These are phyloP conservation scores for Komagataella mondaviorum DNA, from an alignment of 805 yeast genomes.

Conservation along the genomic window DNA sequence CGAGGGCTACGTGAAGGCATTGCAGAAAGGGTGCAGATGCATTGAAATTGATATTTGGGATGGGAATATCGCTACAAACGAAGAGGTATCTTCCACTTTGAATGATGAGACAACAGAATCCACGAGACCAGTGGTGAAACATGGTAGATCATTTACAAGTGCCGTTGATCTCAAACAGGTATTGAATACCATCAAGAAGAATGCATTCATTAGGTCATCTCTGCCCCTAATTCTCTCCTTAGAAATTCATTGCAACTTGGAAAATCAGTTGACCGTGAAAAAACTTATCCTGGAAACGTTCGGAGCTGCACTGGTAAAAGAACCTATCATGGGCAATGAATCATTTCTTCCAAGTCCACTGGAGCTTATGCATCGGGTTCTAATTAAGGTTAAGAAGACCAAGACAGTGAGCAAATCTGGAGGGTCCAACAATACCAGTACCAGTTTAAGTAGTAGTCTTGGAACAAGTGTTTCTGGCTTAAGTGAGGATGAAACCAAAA, in stretches of 20 bases:
- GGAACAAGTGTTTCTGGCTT: slow-evolving; percentile 10
- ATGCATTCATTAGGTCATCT: slow-evolving; percentile 81
- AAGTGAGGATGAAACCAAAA: slow-evolving; percentile 5
- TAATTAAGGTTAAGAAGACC: slow-evolving; percentile 68
- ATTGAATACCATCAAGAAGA: slow-evolving; percentile 58
- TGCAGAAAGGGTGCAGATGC: slow-evolving; percentile 89
- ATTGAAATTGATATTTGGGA: slow-evolving; percentile 97
- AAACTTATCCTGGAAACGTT: slow-evolving; percentile 39
- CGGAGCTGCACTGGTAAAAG: slow-evolving; percentile 39
- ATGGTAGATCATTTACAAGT: slow-evolving; percentile 75
- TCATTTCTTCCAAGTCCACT: slow-evolving; percentile 55
- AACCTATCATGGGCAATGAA: slow-evolving; percentile 17
- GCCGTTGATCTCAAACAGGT: slow-evolving; percentile 62
- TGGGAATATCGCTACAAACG: slow-evolving; percentile 17
- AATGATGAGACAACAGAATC: slow-evolving; percentile 18
- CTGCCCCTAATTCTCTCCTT: slow-evolving; percentile 77
- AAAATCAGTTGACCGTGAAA: slow-evolving; percentile 51
- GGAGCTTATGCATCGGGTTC: slow-evolving; percentile 52
- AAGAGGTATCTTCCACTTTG: background rate
- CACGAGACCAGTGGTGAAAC: slow-evolving; percentile 75
- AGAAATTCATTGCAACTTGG: slow-evolving; percentile 65
- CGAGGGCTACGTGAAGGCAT: slow-evolving; percentile 76
- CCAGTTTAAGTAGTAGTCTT: slow-evolving; percentile 18
- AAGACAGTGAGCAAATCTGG: slow-evolving; percentile 9
- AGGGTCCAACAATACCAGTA: slow-evolving; percentile 2